A percentile compares a stretch with the other conserved stretches of the same genome.
These are phyloP conservation scores for Aspergillus glaucus DNA, from an alignment of 2,329 filamentous ascomycete species.

Conservation along the genomic window DNA sequence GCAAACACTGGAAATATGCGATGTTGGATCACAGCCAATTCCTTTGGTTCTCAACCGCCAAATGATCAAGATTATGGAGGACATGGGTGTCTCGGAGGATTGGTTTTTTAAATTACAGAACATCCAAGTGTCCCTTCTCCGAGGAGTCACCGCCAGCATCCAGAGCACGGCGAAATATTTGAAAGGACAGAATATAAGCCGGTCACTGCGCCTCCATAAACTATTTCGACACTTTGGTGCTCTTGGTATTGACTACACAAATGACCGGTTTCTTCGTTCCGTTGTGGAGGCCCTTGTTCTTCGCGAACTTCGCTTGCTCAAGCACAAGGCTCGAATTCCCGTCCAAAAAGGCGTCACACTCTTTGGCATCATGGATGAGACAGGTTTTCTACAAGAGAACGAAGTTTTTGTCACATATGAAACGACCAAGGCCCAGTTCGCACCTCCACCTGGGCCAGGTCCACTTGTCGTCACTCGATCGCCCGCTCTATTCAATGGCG, in stretches of 20 bases:
- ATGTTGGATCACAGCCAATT: slow-evolving; percentile 60
- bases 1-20: slow-evolving; percentile 28
- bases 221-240: slow-evolving; percentile 54
- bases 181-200: slow-evolving; percentile 55
- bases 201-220: slow-evolving; percentile 53
- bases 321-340: slow-evolving; percentile 70
- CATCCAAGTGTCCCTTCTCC: slow-evolving; percentile 55
- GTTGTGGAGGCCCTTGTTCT: slow-evolving; percentile 65
- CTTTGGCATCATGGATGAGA: slow-evolving; percentile 81
- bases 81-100: slow-evolving; percentile 54
- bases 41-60: slow-evolving; percentile 69
- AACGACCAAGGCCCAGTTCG: slow-evolving; percentile 3
- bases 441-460: slow-evolving; percentile 11
- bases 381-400: slow-evolving; percentile 57
- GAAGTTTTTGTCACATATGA: slow-evolving; percentile 38
- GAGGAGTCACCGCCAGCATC: slow-evolving; percentile 51
- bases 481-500: slow-evolving; percentile 74
- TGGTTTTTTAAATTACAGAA: slow-evolving; percentile 63
- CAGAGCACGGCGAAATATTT: slow-evolving; percentile 63
- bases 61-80: slow-evolving; percentile 80
- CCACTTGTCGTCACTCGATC: slow-evolving; percentile 65
- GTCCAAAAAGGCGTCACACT: slow-evolving; percentile 66
- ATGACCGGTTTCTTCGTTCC: slow-evolving; percentile 63
- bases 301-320: slow-evolving; percentile 65
- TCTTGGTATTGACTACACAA: slow-evolving; percentile 58